Conservation (phyloP, 2,329 filamentous ascomycete genomes). For the Trichoderma atrobrunneum region DNA sequence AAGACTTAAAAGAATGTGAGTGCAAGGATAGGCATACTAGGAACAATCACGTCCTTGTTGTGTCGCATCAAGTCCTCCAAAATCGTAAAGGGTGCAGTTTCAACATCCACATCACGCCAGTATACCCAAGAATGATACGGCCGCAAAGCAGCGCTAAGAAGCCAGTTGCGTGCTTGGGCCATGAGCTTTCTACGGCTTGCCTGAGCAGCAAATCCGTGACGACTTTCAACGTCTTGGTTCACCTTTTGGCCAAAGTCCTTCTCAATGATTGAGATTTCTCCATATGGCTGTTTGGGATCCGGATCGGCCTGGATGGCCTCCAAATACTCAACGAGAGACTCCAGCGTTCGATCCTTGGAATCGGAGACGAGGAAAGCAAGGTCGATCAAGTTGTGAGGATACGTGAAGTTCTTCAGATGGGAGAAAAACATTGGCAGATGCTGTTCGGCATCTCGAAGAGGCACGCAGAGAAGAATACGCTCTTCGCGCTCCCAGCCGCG, state of each 20-base stretch:
- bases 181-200: constrained; percentile 92
- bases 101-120: constrained; percentile 97
- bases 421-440: constrained; percentile 98
- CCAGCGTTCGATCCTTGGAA: constrained; percentile 86
- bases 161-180: constrained; percentile 97
- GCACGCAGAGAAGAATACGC: constrained; percentile 90
- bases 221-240: constrained; percentile 94
- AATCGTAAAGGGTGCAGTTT: constrained; percentile 95
- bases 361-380: constrained; percentile 96
- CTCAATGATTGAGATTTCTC: constrained; percentile 95
- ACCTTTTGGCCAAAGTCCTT: constrained; percentile 99
- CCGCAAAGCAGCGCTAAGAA: constrained; percentile 85
- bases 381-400: constrained; percentile 94
- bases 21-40: constrained; percentile 65
- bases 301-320: constrained; percentile 75
- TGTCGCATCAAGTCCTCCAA: constrained; percentile 97
- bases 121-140: constrained; percentile 99
- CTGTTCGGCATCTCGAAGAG: constrained; percentile 84
- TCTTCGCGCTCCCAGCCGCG: constrained; percentile 96
- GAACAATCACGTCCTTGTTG: constrained; percentile 97
- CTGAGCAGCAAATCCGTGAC: constrained; percentile 95
- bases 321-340: constrained; percentile 71
- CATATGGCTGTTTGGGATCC: constrained; percentile 79
- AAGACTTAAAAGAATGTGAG: not conserved
- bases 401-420: constrained; percentile 95